Evolutionary conservation across 2,329 filamentous ascomycete genomes (phyloP).

Genomic region (Colletotrichum caudatum): DNA sequence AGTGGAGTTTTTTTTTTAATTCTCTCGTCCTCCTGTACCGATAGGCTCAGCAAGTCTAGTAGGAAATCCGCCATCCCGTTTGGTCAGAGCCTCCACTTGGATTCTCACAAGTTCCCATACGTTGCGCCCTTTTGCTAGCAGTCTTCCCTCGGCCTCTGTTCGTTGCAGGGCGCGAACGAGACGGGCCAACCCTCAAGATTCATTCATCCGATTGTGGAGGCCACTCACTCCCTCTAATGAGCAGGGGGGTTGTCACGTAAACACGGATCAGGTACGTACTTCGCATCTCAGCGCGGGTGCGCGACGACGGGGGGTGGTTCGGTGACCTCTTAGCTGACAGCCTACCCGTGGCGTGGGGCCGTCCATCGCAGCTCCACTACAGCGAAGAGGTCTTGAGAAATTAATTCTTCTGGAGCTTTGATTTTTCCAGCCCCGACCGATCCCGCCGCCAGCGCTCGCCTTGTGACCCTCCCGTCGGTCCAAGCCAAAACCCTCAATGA

Average conservation of each 20-base stretch:
- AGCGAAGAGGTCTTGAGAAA: conserved; percentile 14
- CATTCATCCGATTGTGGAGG: conserved; percentile 8
- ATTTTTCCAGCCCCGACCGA: conserved; percentile 37
- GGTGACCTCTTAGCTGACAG: conserved; percentile 15
- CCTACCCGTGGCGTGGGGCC: background rate
- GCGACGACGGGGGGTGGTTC: conserved; percentile 27
- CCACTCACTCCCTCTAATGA: background rate
- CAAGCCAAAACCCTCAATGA: conserved; percentile 34
- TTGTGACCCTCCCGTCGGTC: conserved; percentile 35
- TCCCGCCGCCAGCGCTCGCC: conserved; percentile 21
- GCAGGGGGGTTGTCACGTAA: background rate
- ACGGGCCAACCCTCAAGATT: conserved; percentile 11
- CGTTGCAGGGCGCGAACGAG: conserved; percentile 25
- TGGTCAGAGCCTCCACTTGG: conserved; percentile 16
- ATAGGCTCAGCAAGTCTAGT: background rate
- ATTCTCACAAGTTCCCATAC: conserved; percentile 14
- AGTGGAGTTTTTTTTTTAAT: background rate
- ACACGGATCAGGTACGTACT: conserved; percentile 23
- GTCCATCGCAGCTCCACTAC: conserved; percentile 23
- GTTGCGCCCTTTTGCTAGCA: background rate
- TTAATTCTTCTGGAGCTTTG: conserved; percentile 40
- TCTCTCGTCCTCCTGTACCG: conserved; percentile 2
- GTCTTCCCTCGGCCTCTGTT: conserved; percentile 25
- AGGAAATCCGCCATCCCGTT: conserved; percentile 14
- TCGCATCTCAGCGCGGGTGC: background rate